Base-by-base conservation (phyloP, 352 stramenopile species). In the Pythium chondricola region DNA sequence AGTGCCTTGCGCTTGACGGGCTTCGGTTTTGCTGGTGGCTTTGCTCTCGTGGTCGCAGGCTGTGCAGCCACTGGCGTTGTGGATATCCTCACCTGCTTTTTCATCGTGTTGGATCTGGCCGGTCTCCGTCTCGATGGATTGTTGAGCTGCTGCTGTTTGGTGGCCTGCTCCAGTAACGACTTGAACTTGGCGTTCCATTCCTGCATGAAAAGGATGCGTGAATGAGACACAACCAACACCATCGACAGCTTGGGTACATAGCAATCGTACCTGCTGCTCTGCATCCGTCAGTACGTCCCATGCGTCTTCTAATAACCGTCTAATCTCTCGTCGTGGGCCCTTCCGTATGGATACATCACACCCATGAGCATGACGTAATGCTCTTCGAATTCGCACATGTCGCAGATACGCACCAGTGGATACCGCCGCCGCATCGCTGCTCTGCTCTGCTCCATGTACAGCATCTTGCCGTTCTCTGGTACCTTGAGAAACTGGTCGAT, bases 401-500 rank as follows among this genome's bases (percentile, higher is more conserved):
- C n/a, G n/a, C n/a, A n/a, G n/a, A n/a, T n/a, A 2, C 38, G 3
- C 13, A 17, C 33, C 10, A 27, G 27, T 11, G 66, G 69, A 30
- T 74, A 52, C 9, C 31, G 37, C 9, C 37, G 48, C 2, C 65
- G 63, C 47, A 63, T 50, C 3, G 20, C 29, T 27, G 27, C 14
- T 33, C 58, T 69, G 7, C 22, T 49, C 27, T 65, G 42, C 38
- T 74, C 63, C 40, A 74, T 35, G 33, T 71, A 80, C 14, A 76
- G 41, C 56, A 58, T 62, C 51, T 52, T 59, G 33, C 53, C 50
- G 32, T 53, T 72, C 33, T 60, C 48, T 1, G 69, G 69, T 6
- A 58, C 48, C 2, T 43, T 50, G 13, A 74, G 60, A 44, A 65
- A 75, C 68, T 79, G 32, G n/a, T n/a, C n/a, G n/a, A n/a, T n/a